These are phyloP conservation scores for Suhomyces tanzawaensis DNA, from an alignment of 805 yeast genomes.

Conservation along the genomic window DNA sequence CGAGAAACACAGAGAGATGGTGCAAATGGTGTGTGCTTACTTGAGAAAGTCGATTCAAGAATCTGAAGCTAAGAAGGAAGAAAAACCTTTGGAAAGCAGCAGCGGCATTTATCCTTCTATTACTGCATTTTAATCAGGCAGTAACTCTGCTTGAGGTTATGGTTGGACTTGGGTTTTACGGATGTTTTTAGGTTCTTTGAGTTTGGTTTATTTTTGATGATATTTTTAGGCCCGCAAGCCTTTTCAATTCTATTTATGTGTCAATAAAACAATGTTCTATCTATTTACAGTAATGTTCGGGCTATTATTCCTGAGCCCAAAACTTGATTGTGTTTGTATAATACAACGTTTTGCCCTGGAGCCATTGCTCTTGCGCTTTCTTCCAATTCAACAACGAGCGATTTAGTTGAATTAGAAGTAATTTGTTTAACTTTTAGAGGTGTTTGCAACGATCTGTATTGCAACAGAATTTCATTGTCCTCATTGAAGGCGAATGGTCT, in stretches of 20 bases:
- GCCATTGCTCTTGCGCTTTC: constrained; percentile 70
- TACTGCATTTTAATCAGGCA: constrained; percentile 33
- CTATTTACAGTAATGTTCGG: constrained; percentile 5
- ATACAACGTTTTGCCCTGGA: constrained; percentile 81
- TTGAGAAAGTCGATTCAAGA: constrained; percentile 21
- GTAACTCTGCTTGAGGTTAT: too few relatives aligned
- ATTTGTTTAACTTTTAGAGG: constrained; percentile 41
- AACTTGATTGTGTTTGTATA: constrained; percentile 65
- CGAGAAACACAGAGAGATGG: constrained; percentile 35
- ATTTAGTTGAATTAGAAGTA: constrained; percentile 14
- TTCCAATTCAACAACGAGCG: constrained; percentile 34
- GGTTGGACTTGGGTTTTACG: too few relatives aligned
- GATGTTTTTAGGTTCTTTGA: too few relatives aligned
- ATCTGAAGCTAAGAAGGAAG: constrained; percentile 6
- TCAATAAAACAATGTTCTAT: too few relatives aligned
- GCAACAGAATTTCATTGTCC: constrained; percentile 42
- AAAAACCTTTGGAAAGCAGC: constrained; percentile 9
- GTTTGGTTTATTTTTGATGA: too few relatives aligned
- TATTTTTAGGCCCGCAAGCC: too few relatives aligned
- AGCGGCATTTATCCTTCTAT: constrained; percentile 37
- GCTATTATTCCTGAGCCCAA: constrained; percentile 50
- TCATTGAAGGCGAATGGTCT: constrained; percentile 7
- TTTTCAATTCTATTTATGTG: constrained; percentile 1
- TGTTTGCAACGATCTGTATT: constrained; percentile 70
- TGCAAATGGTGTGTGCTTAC: constrained; percentile 31